Conservation (phyloP, 352 stramenopile genomes). For the Phytophthora nicotianae region DNA sequence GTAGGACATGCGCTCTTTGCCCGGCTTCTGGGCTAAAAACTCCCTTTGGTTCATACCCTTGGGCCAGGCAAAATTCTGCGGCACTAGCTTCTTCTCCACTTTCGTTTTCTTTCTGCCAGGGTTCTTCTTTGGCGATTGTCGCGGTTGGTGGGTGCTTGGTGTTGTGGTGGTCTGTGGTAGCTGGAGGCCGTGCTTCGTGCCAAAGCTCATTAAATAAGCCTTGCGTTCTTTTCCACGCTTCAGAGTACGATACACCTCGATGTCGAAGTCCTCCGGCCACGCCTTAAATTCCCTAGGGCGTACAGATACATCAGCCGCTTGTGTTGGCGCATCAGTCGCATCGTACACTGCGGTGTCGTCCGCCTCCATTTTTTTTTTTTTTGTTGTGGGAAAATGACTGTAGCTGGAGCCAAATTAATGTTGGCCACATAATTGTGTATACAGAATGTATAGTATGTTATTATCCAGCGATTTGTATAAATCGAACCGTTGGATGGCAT, state of each 20-base stretch:
- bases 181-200: slow-evolving; percentile 7
- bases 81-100: not conserved
- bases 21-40: slow-evolving; percentile 29
- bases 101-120: not conserved
- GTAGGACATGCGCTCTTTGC: slow-evolving; percentile 33
- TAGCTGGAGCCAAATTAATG: too few relatives aligned
- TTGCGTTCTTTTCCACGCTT: slow-evolving; percentile 24
- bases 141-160: not conserved
- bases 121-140: slow-evolving; percentile 6
- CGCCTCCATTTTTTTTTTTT: slow-evolving; percentile 38
- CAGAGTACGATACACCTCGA: slow-evolving; percentile 11
- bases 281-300: not conserved
- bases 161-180: not conserved
- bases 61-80: slow-evolving; percentile 23
- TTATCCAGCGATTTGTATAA: too few relatives aligned
- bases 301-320: not conserved
- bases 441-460: too few relatives aligned
- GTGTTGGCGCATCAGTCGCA: not conserved
- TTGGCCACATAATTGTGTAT: too few relatives aligned
- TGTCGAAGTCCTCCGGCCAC: slow-evolving; percentile 20
- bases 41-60: slow-evolving; percentile 27
- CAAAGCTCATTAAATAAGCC: slow-evolving; percentile 18
- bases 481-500: too few relatives aligned
- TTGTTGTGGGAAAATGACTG: too few relatives aligned
- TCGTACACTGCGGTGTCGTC: not conserved